These are phyloP conservation scores for Pyrenophora graminea DNA, from an alignment of 2,329 filamentous ascomycete species.

Conservation along the genomic window DNA sequence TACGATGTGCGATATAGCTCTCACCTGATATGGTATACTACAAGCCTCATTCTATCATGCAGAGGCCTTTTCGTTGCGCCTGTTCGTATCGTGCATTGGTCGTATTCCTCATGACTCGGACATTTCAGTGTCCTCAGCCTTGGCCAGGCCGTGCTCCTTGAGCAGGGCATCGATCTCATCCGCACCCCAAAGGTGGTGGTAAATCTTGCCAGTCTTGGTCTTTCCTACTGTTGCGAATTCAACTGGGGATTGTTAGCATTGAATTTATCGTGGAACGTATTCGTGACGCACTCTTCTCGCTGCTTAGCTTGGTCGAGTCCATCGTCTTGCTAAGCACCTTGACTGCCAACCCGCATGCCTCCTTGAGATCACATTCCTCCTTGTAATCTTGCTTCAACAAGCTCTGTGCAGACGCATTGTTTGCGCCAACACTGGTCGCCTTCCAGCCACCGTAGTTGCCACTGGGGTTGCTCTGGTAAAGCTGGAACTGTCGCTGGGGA, in stretches of 20 bases:
- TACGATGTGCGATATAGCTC: conserved; percentile 31
- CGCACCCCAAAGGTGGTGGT: conserved; percentile 95
- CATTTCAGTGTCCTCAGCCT: conserved; percentile 53
- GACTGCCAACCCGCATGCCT: conserved; percentile 95
- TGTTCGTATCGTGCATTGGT: conserved; percentile 23
- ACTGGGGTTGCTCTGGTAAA: conserved; percentile 98
- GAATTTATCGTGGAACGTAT: neutral
- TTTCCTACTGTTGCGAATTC: conserved; percentile 98
- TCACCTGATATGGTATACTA: conserved; percentile 41
- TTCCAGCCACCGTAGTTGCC: conserved; percentile 99
- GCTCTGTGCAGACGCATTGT: conserved; percentile 96
- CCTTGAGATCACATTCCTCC: conserved; percentile 93
- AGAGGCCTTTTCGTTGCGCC: conserved; percentile 29
- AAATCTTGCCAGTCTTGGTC: conserved; percentile 93
- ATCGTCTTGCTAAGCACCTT: conserved; percentile 99
- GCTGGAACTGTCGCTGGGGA: conserved; percentile 92
- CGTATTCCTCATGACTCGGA: conserved; percentile 37
- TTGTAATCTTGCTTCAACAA: conserved; percentile 99
- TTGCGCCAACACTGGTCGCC: conserved; percentile 94
- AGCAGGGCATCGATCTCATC: conserved; percentile 94
- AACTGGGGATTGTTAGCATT: conserved; percentile 60
- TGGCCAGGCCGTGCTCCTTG: conserved; percentile 93
- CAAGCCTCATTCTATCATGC: conserved; percentile 37
- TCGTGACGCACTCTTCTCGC: conserved; percentile 87
- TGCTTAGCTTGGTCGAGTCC: conserved; percentile 98